Percentiles rank a stretch among this genome's conserved stretches.
Evolutionary conservation across 2,329 filamentous ascomycete species (phyloP).

Genomic region (Arachnomyces sp.): DNA sequence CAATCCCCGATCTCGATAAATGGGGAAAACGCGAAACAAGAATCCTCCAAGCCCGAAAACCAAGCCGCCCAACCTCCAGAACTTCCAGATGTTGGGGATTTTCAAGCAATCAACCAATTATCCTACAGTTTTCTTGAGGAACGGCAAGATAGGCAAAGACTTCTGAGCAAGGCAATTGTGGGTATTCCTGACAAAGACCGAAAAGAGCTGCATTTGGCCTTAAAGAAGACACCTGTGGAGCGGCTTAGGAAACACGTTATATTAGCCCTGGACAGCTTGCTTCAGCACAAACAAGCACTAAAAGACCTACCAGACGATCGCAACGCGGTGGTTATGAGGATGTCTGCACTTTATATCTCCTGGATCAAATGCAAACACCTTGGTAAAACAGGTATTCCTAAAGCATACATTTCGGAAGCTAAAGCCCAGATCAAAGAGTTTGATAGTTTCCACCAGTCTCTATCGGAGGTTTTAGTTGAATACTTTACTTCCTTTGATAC

Average conservation of each 20-base stretch:
- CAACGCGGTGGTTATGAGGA: constrained; percentile 17
- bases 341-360: constrained; percentile 23
- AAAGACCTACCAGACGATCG: constrained; percentile 4
- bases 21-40: not conserved
- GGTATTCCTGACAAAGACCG: constrained; percentile 16
- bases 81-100: constrained; percentile 17
- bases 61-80: not conserved
- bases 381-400: constrained; percentile 14
- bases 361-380: constrained; percentile 22
- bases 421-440: constrained; percentile 19
- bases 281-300: constrained; percentile 4
- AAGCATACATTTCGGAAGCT: constrained; percentile 16
- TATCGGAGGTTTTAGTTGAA: constrained; percentile 17
- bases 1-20: not conserved
- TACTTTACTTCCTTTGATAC: constrained; percentile 12
- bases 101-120: constrained; percentile 23
- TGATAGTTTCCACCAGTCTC: constrained; percentile 21
- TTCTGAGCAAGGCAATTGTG: constrained; percentile 25
- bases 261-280: constrained; percentile 3
- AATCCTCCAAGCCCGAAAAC: not conserved
- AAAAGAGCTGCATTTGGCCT: constrained; percentile 9
- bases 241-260: too few species aligned
- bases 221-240: too few species aligned
- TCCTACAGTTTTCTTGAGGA: constrained; percentile 29
- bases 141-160: constrained; percentile 27